Percentiles rank a stretch among this genome's conserved stretches.
phyloP scores from a whole-genome alignment of 2,329 filamentous ascomycete species.

The Calonectria pauciramosa region DNA sequence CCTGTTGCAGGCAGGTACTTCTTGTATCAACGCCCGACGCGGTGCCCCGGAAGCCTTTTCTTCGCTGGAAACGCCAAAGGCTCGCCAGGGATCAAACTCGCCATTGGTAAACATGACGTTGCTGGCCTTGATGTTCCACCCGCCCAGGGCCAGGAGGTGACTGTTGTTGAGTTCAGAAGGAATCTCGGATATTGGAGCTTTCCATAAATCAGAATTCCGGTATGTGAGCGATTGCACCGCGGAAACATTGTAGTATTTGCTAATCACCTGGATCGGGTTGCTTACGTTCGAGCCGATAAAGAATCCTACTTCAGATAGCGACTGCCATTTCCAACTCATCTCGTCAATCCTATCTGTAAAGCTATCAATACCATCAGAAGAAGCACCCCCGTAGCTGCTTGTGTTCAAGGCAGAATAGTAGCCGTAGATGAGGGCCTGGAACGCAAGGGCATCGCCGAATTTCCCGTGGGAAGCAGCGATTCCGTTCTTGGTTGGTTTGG shows the following conservation, averaged over 20 bases:
- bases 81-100: conserved; percentile 47
- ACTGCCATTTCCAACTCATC: conserved; percentile 34
- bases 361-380: not conserved
- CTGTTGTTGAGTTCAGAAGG: conserved; percentile 44
- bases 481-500: conserved; percentile 6
- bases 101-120: conserved; percentile 47
- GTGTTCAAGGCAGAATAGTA: conserved; percentile 3
- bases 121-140: conserved; percentile 44
- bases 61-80: conserved; percentile 28
- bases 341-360: not conserved
- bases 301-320: conserved; percentile 21
- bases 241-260: conserved; percentile 20
- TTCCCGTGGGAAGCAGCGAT: conserved; percentile 8
- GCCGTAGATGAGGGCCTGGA: conserved; percentile 22
- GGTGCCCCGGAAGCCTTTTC: conserved; percentile 6
- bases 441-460: conserved; percentile 19
- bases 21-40: not conserved
- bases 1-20: conserved; percentile 22
- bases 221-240: conserved; percentile 5
- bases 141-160: conserved; percentile 53
- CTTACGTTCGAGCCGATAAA: conserved; percentile 27
- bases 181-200: conserved; percentile 5
- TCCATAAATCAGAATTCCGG: not conserved
- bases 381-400: not conserved
- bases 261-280: conserved; percentile 11